phyloP scores from a whole-genome alignment of 345 rosid genomes.

The Iberis pinnata region DNA sequence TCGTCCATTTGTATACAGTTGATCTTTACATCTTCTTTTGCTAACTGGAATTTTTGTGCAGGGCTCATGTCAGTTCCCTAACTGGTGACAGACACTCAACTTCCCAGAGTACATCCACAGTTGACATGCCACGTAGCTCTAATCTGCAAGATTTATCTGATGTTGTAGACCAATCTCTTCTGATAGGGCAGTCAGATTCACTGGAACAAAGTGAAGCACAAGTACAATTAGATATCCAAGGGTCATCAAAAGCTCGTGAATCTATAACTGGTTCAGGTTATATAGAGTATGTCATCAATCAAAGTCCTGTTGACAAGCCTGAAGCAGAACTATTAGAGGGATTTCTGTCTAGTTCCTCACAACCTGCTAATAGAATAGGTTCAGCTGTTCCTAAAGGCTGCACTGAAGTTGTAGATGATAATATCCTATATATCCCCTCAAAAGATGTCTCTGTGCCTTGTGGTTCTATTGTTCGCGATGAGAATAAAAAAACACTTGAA shows the following conservation, averaged over 20 bases:
- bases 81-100: constrained; percentile 25
- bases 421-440: constrained; percentile 34
- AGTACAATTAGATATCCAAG: constrained; percentile 23
- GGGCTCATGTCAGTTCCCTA: constrained; percentile 20
- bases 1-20: not conserved
- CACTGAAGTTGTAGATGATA: constrained; percentile 31
- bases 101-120: constrained; percentile 30
- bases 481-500: constrained; percentile 57
- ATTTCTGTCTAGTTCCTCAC: constrained; percentile 35
- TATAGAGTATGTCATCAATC: constrained; percentile 50
- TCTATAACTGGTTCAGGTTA: constrained; percentile 57
- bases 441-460: constrained; percentile 33
- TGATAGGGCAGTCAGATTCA: constrained; percentile 19
- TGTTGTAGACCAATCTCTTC: constrained; percentile 22
- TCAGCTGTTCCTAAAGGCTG: constrained; percentile 35
- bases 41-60: constrained; percentile 12
- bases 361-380: constrained; percentile 32
- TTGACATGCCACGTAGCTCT: constrained; percentile 29
- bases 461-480: constrained; percentile 55
- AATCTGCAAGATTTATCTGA: constrained; percentile 28
- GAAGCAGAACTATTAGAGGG: constrained; percentile 44
- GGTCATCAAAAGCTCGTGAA: constrained; percentile 49
- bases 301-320: constrained; percentile 39
- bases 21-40: not conserved
- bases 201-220: constrained; percentile 21